Evolutionary conservation across 129 eudicot genomes (phyloP), one percentile per base, ranked within the genome.

Genomic region (Pittosporum tobira): DNA sequence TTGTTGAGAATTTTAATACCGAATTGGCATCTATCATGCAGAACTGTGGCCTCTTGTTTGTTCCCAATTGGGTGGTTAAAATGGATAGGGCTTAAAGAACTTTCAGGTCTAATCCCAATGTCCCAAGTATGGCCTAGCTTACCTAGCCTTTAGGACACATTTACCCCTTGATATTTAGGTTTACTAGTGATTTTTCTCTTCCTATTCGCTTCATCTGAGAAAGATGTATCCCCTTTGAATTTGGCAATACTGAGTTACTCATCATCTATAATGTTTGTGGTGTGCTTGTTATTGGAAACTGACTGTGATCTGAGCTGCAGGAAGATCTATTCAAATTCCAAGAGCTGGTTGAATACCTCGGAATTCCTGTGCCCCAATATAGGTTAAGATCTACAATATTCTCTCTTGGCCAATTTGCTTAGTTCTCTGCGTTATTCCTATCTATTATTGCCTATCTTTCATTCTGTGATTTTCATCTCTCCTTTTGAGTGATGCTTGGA

Each of bases 271-370:
- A 46, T 56, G 50, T 45, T 28, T 44, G 25, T 66, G 73, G 69
- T 64, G 72, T 51, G 51, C 51, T 44, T 60, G 16, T 47, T 61
- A 66, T 50, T 53, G 61, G 59, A 63, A 66, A 68, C 94, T 87
- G 80, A 77, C 73, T 10, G 48, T 80, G 69, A 80, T 75, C 79
- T 83, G 93, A 94, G 84, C 76, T 77, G 96, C 94, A 83, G 96
- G 88, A 71, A 50, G 64, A 18, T 74, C 31, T 66, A 70, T 72
- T 82, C 87, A 75, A 70, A 70, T 75, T 75, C 75, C 81, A 88
- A 81, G 84, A 78, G 88, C 88, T 78, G 86, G 86, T 84, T 84
- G 86, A 84, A 84, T 81, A 84, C 81, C 82, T 78, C 78, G 82
- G 84, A 78, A 72, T 77, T 70, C 75, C 78, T 72, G 47, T 68